phyloP scores from a whole-genome alignment of 2,329 filamentous ascomycete genomes.

The Venturia oleaginea region DNA sequence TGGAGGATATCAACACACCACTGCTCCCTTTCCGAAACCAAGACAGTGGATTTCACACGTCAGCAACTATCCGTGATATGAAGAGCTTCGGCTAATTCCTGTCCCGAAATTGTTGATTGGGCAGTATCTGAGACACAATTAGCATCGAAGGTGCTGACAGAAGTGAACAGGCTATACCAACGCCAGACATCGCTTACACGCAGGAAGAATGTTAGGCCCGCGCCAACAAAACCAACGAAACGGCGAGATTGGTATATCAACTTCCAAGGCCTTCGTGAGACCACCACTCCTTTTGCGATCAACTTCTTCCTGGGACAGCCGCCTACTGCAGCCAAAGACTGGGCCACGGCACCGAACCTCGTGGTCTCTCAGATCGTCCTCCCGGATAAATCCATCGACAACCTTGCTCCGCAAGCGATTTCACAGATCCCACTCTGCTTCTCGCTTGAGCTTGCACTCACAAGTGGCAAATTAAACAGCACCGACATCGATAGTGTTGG shows the following conservation, averaged over 20 bases:
- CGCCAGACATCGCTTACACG: neutral
- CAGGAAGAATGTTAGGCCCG: neutral
- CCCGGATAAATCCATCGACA: neutral
- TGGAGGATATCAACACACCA: slow-evolving; percentile 5
- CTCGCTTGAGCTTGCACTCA: neutral
- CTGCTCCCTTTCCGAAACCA: neutral
- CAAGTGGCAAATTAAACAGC: neutral
- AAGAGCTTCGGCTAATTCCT: slow-evolving; percentile 8
- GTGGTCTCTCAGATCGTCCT: slow-evolving; percentile 8
- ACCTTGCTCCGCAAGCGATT: neutral
- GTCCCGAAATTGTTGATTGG: slow-evolving; percentile 10
- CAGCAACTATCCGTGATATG: neutral
- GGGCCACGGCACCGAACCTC: slow-evolving; percentile 7
- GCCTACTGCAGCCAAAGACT: neutral
- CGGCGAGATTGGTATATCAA: slow-evolving; percentile 7
- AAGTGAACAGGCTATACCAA: slow-evolving; percentile 2
- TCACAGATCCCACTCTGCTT: slow-evolving; percentile 6
- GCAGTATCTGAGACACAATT: neutral
- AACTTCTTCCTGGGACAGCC: slow-evolving; percentile 11
- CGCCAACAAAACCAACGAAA: neutral
- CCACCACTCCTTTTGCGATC: neutral
- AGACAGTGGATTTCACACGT: neutral
- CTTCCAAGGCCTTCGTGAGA: neutral
- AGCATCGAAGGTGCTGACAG: neutral
- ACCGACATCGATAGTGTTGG: neutral